Evolutionary conservation across 2,329 filamentous ascomycete species (phyloP).

Genomic region (Grosmannia penicillata): DNA sequence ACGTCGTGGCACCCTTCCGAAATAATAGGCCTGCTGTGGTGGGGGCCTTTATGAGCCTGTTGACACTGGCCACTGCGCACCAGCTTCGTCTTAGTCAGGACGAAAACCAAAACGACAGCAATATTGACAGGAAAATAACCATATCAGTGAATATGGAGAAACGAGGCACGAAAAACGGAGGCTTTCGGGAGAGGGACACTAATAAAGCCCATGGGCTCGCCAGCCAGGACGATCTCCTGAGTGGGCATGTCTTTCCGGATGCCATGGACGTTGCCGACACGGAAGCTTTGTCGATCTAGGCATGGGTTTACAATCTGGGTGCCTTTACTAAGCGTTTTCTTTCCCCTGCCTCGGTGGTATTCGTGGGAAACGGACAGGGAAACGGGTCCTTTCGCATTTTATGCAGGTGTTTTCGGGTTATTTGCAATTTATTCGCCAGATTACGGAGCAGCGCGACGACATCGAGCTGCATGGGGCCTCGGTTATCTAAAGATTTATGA

Average conservation of each 20-base stretch:
- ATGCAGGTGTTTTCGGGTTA: too few species aligned
- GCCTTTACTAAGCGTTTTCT: too few species aligned
- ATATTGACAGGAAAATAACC: conserved; percentile 8
- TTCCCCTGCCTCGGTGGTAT: too few species aligned
- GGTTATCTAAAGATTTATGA: too few species aligned
- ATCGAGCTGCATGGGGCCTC: too few species aligned
- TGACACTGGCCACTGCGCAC: conserved; percentile 7
- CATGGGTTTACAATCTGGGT: too few species aligned
- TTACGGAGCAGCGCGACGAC: too few species aligned
- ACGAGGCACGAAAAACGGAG: conserved; percentile 4
- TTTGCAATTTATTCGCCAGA: too few species aligned
- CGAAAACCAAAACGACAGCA: background rate
- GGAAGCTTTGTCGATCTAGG: too few species aligned
- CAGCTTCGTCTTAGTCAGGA: conserved; percentile 7
- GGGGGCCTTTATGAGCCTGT: conserved; percentile 10
- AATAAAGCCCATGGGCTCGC: conserved; percentile 1
- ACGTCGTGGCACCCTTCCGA: conserved; percentile 5
- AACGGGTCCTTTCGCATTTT: too few species aligned
- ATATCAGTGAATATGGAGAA: conserved; percentile 5
- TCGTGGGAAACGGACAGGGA: too few species aligned
- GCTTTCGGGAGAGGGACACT: conserved; percentile 4
- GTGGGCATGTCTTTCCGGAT: conserved; percentile 1
- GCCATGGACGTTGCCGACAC: background rate
- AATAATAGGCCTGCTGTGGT: conserved; percentile 6
- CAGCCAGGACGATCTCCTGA: conserved; percentile 3